Conservation (phyloP, 345 rosid species). For the Syzygium aqueum region DNA sequence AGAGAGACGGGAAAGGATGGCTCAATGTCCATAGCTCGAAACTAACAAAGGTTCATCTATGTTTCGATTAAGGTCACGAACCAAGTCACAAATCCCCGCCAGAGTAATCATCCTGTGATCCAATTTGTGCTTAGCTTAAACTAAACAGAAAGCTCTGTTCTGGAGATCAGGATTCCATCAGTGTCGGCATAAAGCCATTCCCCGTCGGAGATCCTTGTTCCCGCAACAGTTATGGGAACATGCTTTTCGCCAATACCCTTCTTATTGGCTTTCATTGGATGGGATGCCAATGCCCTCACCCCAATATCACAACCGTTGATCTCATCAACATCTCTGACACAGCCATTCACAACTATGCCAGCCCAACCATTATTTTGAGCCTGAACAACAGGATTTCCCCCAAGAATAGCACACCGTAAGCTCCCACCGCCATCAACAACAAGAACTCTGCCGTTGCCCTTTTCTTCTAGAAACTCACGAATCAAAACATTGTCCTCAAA, state of each 20-base stretch:
- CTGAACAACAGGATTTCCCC: conserved; percentile 21
- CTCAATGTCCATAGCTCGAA: not conserved
- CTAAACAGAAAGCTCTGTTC: conserved; percentile 8
- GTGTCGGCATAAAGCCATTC: conserved; percentile 16
- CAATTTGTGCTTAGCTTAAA: not conserved
- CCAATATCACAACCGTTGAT: conserved; percentile 48
- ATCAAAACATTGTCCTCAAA: conserved; percentile 43
- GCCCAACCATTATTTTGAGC: conserved; percentile 52
- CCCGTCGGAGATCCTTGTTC: conserved; percentile 13
- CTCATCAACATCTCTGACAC: conserved; percentile 44
- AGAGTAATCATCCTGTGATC: not conserved
- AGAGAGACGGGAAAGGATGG: not conserved
- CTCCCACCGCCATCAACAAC: conserved; percentile 19
- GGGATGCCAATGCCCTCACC: conserved; percentile 40
- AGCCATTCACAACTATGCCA: conserved; percentile 44
- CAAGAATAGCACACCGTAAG: conserved; percentile 12
- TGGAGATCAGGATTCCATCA: conserved; percentile 10
- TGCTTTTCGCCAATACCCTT: conserved; percentile 17
- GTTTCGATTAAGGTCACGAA: not conserved
- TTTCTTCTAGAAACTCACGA: conserved; percentile 47
- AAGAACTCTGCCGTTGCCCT: conserved; percentile 21
- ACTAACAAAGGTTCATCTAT: not conserved
- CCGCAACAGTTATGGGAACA: conserved; percentile 11
- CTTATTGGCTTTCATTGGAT: conserved; percentile 43
- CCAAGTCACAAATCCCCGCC: not conserved